Conservation (phyloP, 805 yeast genomes). For the Cyberlindnera mycetangii region DNA sequence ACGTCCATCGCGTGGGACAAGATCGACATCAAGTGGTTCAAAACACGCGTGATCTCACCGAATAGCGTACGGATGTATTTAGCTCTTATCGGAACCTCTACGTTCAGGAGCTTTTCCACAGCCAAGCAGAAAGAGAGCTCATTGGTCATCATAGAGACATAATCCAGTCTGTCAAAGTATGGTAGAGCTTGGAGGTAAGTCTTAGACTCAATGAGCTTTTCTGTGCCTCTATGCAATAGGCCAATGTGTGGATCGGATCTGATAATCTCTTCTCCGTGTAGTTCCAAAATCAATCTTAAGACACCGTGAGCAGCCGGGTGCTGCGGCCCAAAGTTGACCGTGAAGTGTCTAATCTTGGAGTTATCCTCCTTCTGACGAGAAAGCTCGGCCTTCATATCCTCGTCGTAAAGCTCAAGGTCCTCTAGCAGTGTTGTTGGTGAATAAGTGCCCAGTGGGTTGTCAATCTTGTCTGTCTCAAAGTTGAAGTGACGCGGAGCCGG, state of each 20-base stretch:
- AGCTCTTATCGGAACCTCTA: conserved; percentile 83
- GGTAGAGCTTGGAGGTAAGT: conserved; percentile 88
- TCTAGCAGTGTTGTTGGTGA: conserved; percentile 28
- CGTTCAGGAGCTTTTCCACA: conserved; percentile 77
- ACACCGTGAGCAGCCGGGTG: conserved; percentile 97
- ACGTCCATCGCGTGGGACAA: conserved; percentile 91
- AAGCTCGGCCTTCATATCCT: conserved; percentile 32
- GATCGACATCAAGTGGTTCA: conserved; percentile 84
- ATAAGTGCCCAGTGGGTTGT: conserved; percentile 41
- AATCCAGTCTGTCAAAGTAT: conserved; percentile 83
- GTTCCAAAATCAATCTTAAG: conserved; percentile 77
- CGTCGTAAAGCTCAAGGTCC: conserved; percentile 36
- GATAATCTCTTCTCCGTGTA: conserved; percentile 85
- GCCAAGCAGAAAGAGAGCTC: conserved; percentile 83
- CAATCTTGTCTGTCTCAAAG: conserved; percentile 27
- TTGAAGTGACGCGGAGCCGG: conserved; percentile 18
- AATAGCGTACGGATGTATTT: conserved; percentile 82
- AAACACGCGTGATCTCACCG: conserved; percentile 81
- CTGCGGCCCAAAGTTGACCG: conserved; percentile 89
- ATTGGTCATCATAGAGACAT: conserved; percentile 86
- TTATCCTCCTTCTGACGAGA: conserved; percentile 18
- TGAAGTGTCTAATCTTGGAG: conserved; percentile 73
- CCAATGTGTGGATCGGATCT: conserved; percentile 91
- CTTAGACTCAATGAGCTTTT: conserved; percentile 81
- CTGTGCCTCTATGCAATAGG: conserved; percentile 83